These are phyloP conservation scores for Cyberlindnera bimundalis DNA, from an alignment of 805 yeast genomes.

Conservation along the genomic window DNA sequence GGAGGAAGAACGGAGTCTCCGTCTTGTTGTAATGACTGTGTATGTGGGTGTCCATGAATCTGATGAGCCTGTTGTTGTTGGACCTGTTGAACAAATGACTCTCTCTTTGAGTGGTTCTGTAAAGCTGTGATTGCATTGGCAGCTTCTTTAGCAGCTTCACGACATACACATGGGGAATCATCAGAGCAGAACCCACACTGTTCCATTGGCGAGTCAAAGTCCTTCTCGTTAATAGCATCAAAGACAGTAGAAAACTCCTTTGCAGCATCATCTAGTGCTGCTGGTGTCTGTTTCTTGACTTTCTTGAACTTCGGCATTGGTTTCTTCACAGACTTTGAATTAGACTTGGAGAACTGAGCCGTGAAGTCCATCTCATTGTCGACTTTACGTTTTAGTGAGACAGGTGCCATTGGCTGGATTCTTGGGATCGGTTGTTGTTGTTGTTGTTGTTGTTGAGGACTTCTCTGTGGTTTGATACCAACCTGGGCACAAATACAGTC, in stretches of 20 bases:
- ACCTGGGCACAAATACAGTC: constrained; percentile 60
- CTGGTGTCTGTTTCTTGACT: constrained; percentile 14
- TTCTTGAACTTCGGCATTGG: constrained; percentile 26
- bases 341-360: constrained; percentile 37
- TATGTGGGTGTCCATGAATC: constrained; percentile 13
- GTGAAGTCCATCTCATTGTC: constrained; percentile 50
- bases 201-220: constrained; percentile 53
- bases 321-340: constrained; percentile 21
- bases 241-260: constrained; percentile 22
- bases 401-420: constrained; percentile 65
- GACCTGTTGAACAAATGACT: constrained; percentile 13
- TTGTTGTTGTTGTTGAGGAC: background rate
- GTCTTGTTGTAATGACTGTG: no score
- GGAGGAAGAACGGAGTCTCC: constrained; percentile 35
- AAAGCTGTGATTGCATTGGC: constrained; percentile 32
- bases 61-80: constrained; percentile 12
- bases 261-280: constrained; percentile 12
- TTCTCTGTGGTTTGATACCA: constrained; percentile 26
- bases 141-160: constrained; percentile 58
- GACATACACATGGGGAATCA: constrained; percentile 87
- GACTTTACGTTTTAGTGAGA: constrained; percentile 46
- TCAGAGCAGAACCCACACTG: constrained; percentile 94
- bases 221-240: constrained; percentile 29
- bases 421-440: constrained; percentile 17
- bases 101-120: constrained; percentile 24